A percentile compares a stretch with the other conserved stretches of the same genome.
Conservation (phyloP, 352 stramenopile species). For the Phytophthora macrochlamydospora region DNA sequence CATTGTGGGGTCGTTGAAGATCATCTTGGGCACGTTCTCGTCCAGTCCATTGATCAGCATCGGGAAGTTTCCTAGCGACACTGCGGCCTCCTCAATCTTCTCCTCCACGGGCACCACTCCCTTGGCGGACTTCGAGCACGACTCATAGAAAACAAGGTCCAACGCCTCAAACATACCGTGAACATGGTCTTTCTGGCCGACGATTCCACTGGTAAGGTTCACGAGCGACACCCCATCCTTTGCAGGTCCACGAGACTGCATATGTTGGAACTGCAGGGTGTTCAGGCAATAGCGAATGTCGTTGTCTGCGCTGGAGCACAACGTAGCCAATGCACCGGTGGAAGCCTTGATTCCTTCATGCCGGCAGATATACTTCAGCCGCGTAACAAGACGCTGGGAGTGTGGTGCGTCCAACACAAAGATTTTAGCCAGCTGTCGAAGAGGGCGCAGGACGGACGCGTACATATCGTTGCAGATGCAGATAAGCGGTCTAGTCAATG, state of each 20-base stretch:
- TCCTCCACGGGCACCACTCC: conserved; percentile 33
- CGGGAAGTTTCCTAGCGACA: conserved; percentile 77
- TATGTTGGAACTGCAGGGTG: conserved; percentile 95
- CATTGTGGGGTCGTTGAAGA: conserved; percentile 91
- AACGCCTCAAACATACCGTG: conserved; percentile 70
- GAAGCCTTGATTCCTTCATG: conserved; percentile 86
- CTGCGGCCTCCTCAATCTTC: conserved; percentile 71
- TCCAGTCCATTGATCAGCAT: conserved; percentile 88
- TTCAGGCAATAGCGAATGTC: conserved; percentile 97
- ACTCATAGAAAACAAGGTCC: conserved; percentile 78
- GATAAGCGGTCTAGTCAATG: conserved; percentile 94
- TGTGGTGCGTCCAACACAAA: conserved; percentile 92
- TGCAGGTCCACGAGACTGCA: conserved; percentile 32
- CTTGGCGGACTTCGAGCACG: conserved; percentile 55
- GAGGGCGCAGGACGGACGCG: conserved; percentile 92
- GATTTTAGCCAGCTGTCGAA: conserved; percentile 93
- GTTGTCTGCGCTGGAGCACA: conserved; percentile 71
- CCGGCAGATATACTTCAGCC: conserved; percentile 93
- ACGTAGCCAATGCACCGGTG: conserved; percentile 64
- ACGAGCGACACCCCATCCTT: conserved; percentile 11
- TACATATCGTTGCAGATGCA: conserved; percentile 99
- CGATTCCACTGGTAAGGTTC: conserved; percentile 40
- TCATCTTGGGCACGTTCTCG: conserved; percentile 89
- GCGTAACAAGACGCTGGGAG: conserved; percentile 86
- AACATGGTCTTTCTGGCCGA: conserved; percentile 66